phyloP scores from a whole-genome alignment of 2,329 filamentous ascomycete species.

The Cryphonectria japonica region DNA sequence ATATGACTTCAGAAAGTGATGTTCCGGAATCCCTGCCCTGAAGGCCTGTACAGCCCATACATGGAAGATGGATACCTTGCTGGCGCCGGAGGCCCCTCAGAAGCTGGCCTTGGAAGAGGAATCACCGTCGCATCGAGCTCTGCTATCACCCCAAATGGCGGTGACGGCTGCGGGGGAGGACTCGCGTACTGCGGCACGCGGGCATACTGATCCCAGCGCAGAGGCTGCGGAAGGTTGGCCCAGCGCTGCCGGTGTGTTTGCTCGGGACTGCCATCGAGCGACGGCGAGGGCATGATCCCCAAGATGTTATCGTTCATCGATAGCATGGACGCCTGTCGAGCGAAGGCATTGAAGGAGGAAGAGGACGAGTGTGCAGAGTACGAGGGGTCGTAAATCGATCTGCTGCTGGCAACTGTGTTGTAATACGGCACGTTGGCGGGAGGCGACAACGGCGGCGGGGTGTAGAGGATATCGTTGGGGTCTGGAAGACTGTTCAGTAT shows the following conservation, averaged over 20 bases:
- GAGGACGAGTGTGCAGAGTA: conserved; percentile 10
- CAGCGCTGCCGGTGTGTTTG: conserved; percentile 3
- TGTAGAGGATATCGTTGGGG: not conserved
- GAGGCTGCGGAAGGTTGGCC: not conserved
- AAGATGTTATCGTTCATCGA: conserved; percentile 12
- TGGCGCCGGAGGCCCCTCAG: conserved; percentile 10
- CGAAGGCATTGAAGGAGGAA: not conserved
- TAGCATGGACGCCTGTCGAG: conserved; percentile 12
- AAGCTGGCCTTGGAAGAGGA: conserved; percentile 9
- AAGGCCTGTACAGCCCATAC: conserved; percentile 22
- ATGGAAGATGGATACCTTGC: not conserved
- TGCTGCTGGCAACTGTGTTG: not conserved
- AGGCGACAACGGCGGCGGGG: conserved; percentile 3
- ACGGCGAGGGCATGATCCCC: not conserved
- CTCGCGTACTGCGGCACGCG: not conserved
- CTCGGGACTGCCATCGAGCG: not conserved
- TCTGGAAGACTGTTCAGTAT: not conserved
- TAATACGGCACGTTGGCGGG: not conserved
- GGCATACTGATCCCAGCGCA: not conserved
- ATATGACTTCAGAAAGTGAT: not conserved
- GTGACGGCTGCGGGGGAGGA: not conserved
- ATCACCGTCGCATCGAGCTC: conserved; percentile 22
- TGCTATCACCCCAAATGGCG: conserved; percentile 6
- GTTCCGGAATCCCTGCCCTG: not conserved
- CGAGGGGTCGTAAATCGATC: conserved; percentile 11